A percentile compares a stretch with the other conserved stretches of the same genome.
phyloP scores from a whole-genome alignment of 2,329 filamentous ascomycete genomes.

The Colletotrichum neosansevieriae region DNA sequence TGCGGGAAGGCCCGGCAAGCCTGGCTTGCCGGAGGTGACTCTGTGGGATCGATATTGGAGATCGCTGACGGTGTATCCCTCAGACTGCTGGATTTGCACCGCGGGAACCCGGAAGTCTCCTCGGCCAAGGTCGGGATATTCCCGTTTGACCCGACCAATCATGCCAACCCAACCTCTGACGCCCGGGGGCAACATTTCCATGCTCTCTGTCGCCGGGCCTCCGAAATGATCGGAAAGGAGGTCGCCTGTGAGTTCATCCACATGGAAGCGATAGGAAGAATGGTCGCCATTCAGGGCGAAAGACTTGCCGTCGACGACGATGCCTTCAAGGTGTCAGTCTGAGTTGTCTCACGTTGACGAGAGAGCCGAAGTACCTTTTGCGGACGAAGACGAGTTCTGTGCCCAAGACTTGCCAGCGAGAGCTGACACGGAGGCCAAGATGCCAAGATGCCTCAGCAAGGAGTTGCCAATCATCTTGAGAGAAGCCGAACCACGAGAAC shows the following conservation, averaged over 20 bases:
- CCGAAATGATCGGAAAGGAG: conserved; percentile 73
- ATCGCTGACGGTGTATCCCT: conserved; percentile 69
- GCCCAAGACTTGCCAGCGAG: conserved; percentile 1
- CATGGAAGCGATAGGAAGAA: conserved; percentile 74
- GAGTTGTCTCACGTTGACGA: accelerated
- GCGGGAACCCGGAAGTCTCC: conserved; percentile 74
- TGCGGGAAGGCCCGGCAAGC: conserved; percentile 66
- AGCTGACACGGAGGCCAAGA: conserved; percentile 6
- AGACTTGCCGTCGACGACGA: conserved; percentile 65
- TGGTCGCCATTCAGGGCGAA: conserved; percentile 68
- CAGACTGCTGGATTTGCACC: conserved; percentile 69
- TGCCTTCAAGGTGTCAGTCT: conserved; percentile 50
- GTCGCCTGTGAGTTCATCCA: conserved; percentile 67
- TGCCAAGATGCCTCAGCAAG: conserved; percentile 10
- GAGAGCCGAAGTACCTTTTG: background rate
- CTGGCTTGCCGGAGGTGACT: conserved; percentile 67
- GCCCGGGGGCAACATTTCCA: conserved; percentile 46
- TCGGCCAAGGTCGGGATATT: conserved; percentile 73
- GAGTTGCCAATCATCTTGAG: conserved; percentile 5
- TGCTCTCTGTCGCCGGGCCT: conserved; percentile 63
- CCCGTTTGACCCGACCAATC: conserved; percentile 64
- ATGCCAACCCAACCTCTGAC: conserved; percentile 66
- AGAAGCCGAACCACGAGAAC: background rate
- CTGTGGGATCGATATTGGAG: conserved; percentile 69
- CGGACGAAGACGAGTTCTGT: conserved; percentile 11